These are phyloP conservation scores for Nitzschia sp. DNA, from an alignment of 108 stramenopile species.

Conservation along the genomic window DNA sequence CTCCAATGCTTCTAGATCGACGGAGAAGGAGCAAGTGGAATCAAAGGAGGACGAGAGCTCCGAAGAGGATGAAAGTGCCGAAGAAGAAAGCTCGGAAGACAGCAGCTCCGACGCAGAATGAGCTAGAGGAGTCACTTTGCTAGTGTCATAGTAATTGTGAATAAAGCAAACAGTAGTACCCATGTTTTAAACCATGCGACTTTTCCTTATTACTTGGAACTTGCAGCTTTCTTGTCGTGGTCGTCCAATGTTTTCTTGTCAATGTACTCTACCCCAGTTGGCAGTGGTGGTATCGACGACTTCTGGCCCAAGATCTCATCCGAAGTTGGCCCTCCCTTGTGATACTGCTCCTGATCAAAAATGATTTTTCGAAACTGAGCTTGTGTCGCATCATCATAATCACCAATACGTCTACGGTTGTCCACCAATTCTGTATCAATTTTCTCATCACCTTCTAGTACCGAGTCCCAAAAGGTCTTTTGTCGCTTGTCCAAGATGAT, in stretches of 20 bases:
- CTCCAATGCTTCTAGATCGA: constrained; percentile 42
- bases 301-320: constrained; percentile 49
- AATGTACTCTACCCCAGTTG: constrained; percentile 75
- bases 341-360: constrained; percentile 77
- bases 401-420: constrained; percentile 62
- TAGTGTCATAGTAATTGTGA: neutral
- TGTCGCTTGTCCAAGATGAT: constrained; percentile 64
- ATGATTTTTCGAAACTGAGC: constrained; percentile 75
- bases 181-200: neutral
- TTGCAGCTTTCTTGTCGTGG: constrained; percentile 14
- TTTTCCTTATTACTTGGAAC: neutral
- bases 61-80: constrained; percentile 59
- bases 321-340: constrained; percentile 54
- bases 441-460: constrained; percentile 64
- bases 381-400: constrained; percentile 83
- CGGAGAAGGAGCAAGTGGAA: constrained; percentile 25
- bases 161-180: neutral
- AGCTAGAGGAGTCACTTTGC: neutral
- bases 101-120: constrained; percentile 51
- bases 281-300: constrained; percentile 43
- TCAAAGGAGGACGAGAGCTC: neutral
- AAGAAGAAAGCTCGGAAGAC: constrained; percentile 68
- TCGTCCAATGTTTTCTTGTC: constrained; percentile 58
- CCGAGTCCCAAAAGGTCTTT: constrained; percentile 75
- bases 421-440: constrained; percentile 81